A percentile compares a stretch with the other conserved stretches of the same genome.
Evolutionary conservation across 352 stramenopile species (phyloP).

Genomic region (Elongisporangium senticosum): DNA sequence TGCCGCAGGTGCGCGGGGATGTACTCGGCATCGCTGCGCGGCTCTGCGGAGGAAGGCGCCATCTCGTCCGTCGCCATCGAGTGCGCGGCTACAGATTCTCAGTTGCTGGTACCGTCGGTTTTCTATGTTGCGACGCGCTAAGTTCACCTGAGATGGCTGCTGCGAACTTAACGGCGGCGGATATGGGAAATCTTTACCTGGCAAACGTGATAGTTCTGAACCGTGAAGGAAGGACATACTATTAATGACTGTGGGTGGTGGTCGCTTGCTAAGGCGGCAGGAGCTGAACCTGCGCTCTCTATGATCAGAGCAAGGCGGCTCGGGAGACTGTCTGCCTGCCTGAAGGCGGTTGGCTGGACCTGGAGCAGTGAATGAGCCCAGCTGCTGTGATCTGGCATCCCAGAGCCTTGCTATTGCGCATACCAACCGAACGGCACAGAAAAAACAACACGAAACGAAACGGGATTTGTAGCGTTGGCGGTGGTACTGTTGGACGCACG

Average conservation of each 20-base stretch:
- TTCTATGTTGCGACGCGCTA: neutral
- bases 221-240: neutral
- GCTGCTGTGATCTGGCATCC: neutral
- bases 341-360: neutral
- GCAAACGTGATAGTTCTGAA: neutral
- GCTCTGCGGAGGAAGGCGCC: constrained; percentile 1
- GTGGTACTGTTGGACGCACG: neutral
- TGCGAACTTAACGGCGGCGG: neutral
- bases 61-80: constrained; percentile 1
- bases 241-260: neutral
- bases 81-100: too few relatives aligned
- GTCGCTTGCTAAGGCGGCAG: neutral
- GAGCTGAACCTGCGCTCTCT: neutral
- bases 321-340: neutral
- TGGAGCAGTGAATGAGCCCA: neutral
- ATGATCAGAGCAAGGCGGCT: neutral
- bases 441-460: neutral
- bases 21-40: constrained; percentile 61
- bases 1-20: constrained; percentile 78
- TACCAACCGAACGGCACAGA: neutral
- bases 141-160: neutral
- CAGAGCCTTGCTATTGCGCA: neutral
- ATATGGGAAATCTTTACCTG: neutral
- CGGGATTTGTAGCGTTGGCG: neutral
- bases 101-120: neutral